A percentile compares a stretch with the other conserved stretches of the same genome.
Conservation (phyloP, 805 yeast species). For the Barnettozyma sp. region DNA sequence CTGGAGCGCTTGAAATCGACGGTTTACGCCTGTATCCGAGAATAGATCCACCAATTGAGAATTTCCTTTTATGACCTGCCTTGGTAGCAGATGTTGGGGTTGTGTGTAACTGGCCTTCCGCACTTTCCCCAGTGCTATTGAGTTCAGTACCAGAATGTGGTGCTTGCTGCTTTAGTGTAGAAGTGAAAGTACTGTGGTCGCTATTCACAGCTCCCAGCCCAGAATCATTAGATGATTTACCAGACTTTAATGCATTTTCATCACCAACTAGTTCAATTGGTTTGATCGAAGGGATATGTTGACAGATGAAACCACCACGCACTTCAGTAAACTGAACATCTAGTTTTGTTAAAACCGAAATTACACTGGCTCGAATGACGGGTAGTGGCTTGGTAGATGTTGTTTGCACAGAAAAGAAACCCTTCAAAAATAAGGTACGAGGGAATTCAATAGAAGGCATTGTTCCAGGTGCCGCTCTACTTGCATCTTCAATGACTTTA, state of each 20-base stretch:
- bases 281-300: slow-evolving; percentile 47
- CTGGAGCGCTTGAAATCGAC: slow-evolving; percentile 25
- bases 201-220: slow-evolving; percentile 10
- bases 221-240: slow-evolving; percentile 15
- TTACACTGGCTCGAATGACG: slow-evolving; percentile 77
- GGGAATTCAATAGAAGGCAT: slow-evolving; percentile 96
- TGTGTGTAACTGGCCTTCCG: slow-evolving; percentile 12
- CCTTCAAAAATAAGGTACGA: slow-evolving; percentile 82
- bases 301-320: slow-evolving; percentile 88
- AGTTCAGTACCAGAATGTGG: slow-evolving; percentile 13
- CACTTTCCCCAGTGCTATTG: slow-evolving; percentile 14
- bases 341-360: slow-evolving; percentile 64
- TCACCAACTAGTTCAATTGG: slow-evolving; percentile 5
- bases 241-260: slow-evolving; percentile 7
- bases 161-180: no score
- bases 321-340: slow-evolving; percentile 84
- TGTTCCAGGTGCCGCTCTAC: slow-evolving; percentile 59
- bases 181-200: no score
- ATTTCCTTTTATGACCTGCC: slow-evolving; percentile 48
- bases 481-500: slow-evolving; percentile 41
- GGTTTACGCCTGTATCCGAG: slow-evolving; percentile 43
- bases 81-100: slow-evolving; percentile 25
- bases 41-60: slow-evolving; percentile 54
- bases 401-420: slow-evolving; percentile 90
- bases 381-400: slow-evolving; percentile 91